phyloP scores from a whole-genome alignment of 2,329 filamentous ascomycete species.

The Alternaria conjuncta region DNA sequence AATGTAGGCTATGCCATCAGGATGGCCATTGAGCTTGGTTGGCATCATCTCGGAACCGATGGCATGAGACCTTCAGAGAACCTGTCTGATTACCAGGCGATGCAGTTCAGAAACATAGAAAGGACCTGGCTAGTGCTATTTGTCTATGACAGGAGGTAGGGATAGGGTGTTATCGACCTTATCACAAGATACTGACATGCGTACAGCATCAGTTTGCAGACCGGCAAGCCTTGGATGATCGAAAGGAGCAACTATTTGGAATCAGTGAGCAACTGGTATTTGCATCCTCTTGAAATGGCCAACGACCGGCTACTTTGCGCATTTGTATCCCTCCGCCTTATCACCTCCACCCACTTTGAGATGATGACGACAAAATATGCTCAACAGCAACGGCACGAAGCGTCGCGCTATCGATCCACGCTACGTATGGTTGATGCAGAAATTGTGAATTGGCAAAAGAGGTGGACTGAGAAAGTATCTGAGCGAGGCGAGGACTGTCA shows the following conservation, averaged over 20 bases:
- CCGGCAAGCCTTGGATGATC: slow-evolving; percentile 1
- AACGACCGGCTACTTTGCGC: slow-evolving; percentile 14
- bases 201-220: not conserved
- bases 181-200: not conserved
- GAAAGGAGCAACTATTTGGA: slow-evolving; percentile 7
- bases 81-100: rapidly evolving
- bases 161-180: rapidly evolving
- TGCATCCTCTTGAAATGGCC: slow-evolving; percentile 5
- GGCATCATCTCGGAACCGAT: slow-evolving; percentile 2
- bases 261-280: slow-evolving; percentile 2
- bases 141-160: not conserved
- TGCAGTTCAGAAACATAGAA: not conserved
- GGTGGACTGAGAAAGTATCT: not conserved
- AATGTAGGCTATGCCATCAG: slow-evolving; percentile 10
- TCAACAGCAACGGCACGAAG: not conserved
- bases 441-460: not conserved
- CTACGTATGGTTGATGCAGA: not conserved
- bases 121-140: not conserved
- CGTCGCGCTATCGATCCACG: not conserved
- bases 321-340: not conserved
- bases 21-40: slow-evolving; percentile 15
- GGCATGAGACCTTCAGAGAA: not conserved
- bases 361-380: not conserved
- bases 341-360: not conserved
- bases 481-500: slow-evolving; percentile 6